These are phyloP conservation scores for Chlorophyllum brunneum DNA, from an alignment of 768 basidiomycete genomes.

Conservation along the genomic window DNA sequence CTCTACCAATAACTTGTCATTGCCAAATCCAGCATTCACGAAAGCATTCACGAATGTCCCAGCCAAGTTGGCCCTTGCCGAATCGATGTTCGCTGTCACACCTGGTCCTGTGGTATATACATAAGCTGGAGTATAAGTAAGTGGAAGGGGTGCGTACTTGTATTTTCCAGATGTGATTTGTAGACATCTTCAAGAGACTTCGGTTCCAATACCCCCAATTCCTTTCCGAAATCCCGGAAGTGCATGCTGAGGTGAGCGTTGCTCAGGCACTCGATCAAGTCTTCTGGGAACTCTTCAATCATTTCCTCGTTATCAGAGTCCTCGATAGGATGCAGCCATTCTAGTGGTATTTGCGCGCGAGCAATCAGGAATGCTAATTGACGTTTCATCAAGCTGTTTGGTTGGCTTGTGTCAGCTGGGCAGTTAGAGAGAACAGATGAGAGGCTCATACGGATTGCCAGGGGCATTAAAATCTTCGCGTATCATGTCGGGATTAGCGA, in stretches of 20 bases:
- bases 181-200: conserved; percentile 96
- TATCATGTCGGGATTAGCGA: conserved; percentile 78
- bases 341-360: conserved; percentile 84
- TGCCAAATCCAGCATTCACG: conserved; percentile 97
- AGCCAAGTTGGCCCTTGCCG: conserved; percentile 90
- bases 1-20: conserved; percentile 97
- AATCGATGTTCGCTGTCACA: conserved; percentile 78
- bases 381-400: conserved; percentile 87
- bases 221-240: conserved; percentile 92
- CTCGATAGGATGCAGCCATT: conserved; percentile 73
- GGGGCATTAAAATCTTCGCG: conserved; percentile 87
- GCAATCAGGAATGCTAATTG: conserved; percentile 94
- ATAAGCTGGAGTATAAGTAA: background rate
- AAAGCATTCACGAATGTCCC: conserved; percentile 99
- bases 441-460: conserved; percentile 68
- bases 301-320: conserved; percentile 48
- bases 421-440: background rate
- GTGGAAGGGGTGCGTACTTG: conserved; percentile 43
- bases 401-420: background rate
- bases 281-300: conserved; percentile 70
- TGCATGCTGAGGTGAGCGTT: conserved; percentile 79
- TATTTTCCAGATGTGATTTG: conserved; percentile 92
- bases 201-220: conserved; percentile 84
- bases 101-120: conserved; percentile 49
- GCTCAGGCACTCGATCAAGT: conserved; percentile 81